Percentiles rank a stretch among this genome's conserved stretches.
These are phyloP conservation scores for Calocybe indica DNA, from an alignment of 768 basidiomycete species.

Conservation along the genomic window DNA sequence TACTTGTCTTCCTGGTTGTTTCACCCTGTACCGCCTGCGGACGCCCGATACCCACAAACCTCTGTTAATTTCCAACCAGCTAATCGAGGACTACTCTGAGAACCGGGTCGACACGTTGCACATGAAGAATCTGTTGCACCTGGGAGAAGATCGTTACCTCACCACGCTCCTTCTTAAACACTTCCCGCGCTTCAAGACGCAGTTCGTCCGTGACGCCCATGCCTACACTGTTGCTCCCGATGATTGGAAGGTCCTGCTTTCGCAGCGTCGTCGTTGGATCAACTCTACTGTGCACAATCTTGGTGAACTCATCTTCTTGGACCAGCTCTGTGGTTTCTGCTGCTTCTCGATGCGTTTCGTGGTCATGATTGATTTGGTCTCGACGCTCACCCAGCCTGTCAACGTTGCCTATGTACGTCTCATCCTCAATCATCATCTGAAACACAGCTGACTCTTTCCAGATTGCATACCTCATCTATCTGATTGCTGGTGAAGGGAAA, in stretches of 20 bases:
- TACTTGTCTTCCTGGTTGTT: conserved; percentile 98
- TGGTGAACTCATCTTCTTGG: conserved; percentile 86
- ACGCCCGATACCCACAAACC: conserved; percentile 96
- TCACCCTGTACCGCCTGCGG: conserved; percentile 93
- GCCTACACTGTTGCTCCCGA: conserved; percentile 95
- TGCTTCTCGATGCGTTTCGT: conserved; percentile 99
- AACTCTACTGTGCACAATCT: conserved; percentile 99
- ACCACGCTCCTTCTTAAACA: conserved; percentile 95
- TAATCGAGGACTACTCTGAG: conserved; percentile 91
- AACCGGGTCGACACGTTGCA: conserved; percentile 96
- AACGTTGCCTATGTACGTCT: conserved; percentile 81
- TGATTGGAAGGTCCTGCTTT: conserved; percentile 89
- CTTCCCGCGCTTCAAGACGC: conserved; percentile 91
- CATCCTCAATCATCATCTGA: conserved; percentile 4
- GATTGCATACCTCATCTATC: conserved; percentile 86
- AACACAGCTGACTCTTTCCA: conserved; percentile 25
- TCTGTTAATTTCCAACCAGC: conserved; percentile 82
- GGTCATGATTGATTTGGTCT: conserved; percentile 93
- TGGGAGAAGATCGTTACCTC: conserved; percentile 98
- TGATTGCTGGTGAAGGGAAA: conserved; percentile 61
- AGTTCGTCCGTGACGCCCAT: conserved; percentile 91
- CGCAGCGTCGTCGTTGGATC: conserved; percentile 98
- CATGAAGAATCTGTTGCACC: conserved; percentile 96
- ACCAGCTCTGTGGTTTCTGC: conserved; percentile 93
- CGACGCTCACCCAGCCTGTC: conserved; percentile 79